These are phyloP conservation scores for Adenanthera pavonina DNA, from an alignment of 306 rosid species.

Conservation along the genomic window DNA sequence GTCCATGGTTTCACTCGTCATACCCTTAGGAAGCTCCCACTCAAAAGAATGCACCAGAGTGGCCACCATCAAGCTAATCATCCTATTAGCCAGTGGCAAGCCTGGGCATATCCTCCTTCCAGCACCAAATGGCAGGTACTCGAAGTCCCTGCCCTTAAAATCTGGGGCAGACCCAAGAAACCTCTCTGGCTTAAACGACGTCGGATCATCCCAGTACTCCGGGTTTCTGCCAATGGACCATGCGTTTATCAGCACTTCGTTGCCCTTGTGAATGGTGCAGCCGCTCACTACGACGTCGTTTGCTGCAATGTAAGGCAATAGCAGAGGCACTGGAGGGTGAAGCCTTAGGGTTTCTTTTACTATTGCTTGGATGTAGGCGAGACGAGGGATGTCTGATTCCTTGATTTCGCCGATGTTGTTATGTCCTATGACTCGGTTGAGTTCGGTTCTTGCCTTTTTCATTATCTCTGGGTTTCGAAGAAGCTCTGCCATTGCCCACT, in stretches of 20 bases:
- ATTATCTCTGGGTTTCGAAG: conserved; percentile 48
- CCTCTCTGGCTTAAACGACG: conserved; percentile 55
- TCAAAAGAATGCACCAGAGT: conserved; percentile 55
- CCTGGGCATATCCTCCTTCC: conserved; percentile 79
- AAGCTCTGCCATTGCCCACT: conserved; percentile 78
- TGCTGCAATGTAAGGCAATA: conserved; percentile 60
- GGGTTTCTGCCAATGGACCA: conserved; percentile 69
- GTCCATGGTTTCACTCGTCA: conserved; percentile 46
- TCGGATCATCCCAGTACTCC: conserved; percentile 46
- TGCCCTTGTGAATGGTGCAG: conserved; percentile 50
- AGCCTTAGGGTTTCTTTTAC: conserved; percentile 67
- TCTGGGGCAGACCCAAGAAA: conserved; percentile 42
- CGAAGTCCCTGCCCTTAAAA: conserved; percentile 59
- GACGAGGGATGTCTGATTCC: conserved; percentile 59
- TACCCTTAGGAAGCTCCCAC: conserved; percentile 61
- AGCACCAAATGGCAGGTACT: conserved; percentile 63
- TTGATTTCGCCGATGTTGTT: conserved; percentile 28
- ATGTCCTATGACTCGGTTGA: conserved; percentile 38
- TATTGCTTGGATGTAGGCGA: conserved; percentile 57
- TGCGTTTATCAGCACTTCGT: conserved; percentile 56
- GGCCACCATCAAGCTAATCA: conserved; percentile 59
- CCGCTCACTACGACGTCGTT: conserved; percentile 46
- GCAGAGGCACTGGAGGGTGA: conserved; percentile 65
- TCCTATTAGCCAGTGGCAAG: conserved; percentile 55
- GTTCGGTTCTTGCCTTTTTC: conserved; percentile 50